Conservation (phyloP, 495 filamentous ascomycete genomes). For the Achaetomiella virescens region DNA sequence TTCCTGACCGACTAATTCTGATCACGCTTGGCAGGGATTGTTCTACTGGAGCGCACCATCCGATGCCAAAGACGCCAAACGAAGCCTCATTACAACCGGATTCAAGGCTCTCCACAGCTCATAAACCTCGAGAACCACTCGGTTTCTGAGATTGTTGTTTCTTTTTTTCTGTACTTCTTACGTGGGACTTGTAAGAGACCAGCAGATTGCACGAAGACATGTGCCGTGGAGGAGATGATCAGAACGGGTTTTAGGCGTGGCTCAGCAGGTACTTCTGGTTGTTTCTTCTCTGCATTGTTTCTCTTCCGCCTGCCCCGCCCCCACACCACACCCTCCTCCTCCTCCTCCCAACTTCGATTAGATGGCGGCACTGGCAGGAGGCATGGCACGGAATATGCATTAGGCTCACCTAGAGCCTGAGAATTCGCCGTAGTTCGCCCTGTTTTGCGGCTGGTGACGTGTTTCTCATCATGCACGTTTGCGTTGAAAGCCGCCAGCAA, state of each 20-base stretch:
- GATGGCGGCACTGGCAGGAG: not conserved
- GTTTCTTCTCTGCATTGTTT: not conserved
- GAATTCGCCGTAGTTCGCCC: not conserved
- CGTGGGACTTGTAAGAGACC: not conserved
- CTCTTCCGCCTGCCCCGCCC: no score
- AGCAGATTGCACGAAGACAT: not conserved
- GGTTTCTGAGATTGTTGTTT: not conserved
- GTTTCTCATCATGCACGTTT: not conserved
- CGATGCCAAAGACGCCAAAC: conserved; percentile 56
- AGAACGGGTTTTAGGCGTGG: not conserved
- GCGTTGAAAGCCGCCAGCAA: not conserved
- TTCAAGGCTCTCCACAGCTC: conserved; percentile 63
- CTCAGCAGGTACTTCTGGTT: not conserved
- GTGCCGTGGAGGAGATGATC: not conserved
- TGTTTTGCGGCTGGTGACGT: not conserved
- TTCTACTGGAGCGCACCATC: conserved; percentile 92
- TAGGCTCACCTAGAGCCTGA: not conserved
- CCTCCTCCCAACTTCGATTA: not conserved
- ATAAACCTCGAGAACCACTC: conserved; percentile 13
- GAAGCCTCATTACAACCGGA: conserved; percentile 70
- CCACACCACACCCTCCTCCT: no score
- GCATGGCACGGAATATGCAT: conserved; percentile 1
- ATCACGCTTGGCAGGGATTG: conserved; percentile 47
- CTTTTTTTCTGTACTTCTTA: not conserved
- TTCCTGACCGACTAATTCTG: not conserved